Conservation (phyloP, 2,329 filamentous ascomycete genomes). For the Raffaelea ambrosiae region DNA sequence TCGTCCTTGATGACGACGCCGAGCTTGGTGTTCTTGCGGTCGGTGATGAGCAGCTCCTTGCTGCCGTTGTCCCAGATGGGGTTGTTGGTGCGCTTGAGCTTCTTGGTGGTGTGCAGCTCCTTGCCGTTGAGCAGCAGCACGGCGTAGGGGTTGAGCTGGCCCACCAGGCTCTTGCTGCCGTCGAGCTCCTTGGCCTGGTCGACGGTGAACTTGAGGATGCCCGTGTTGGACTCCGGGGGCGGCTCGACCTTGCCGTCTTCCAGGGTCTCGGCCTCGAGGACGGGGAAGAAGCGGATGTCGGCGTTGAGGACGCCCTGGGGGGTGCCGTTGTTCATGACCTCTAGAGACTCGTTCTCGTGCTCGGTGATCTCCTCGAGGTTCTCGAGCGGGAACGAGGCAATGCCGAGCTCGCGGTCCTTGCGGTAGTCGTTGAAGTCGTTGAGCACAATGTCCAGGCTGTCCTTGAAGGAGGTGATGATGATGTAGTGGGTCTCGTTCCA, state of each 20-base stretch:
- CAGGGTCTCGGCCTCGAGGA: constrained; percentile 63
- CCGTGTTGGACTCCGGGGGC: constrained; percentile 81
- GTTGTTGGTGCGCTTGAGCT: constrained; percentile 94
- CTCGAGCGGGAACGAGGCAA: constrained; percentile 78
- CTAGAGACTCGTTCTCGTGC: constrained; percentile 76
- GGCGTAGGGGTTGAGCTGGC: constrained; percentile 85
- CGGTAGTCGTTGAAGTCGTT: constrained; percentile 94
- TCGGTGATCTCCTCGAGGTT: constrained; percentile 67
- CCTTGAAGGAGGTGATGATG: constrained; percentile 84
- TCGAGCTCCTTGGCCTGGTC: constrained; percentile 97
- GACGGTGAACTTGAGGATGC: constrained; percentile 86
- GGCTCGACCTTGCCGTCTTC: constrained; percentile 72
- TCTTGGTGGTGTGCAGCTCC: constrained; percentile 80
- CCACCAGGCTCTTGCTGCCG: constrained; percentile 82
- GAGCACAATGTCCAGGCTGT: constrained; percentile 74
- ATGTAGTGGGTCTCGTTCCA: constrained; percentile 98
- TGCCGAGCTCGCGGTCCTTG: constrained; percentile 92
- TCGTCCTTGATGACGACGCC: constrained; percentile 95
- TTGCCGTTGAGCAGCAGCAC: constrained; percentile 84
- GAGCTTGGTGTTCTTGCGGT: constrained; percentile 81
- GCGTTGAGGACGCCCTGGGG: constrained; percentile 69
- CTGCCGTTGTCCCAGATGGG: constrained; percentile 90
- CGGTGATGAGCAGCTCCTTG: constrained; percentile 92
- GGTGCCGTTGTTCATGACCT: constrained; percentile 73
- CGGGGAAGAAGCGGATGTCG: constrained; percentile 92